Evolutionary conservation across 352 stramenopile species (phyloP), one percentile per base, ranked within the genome.

Genomic region (Phytopythium delawarense): DNA sequence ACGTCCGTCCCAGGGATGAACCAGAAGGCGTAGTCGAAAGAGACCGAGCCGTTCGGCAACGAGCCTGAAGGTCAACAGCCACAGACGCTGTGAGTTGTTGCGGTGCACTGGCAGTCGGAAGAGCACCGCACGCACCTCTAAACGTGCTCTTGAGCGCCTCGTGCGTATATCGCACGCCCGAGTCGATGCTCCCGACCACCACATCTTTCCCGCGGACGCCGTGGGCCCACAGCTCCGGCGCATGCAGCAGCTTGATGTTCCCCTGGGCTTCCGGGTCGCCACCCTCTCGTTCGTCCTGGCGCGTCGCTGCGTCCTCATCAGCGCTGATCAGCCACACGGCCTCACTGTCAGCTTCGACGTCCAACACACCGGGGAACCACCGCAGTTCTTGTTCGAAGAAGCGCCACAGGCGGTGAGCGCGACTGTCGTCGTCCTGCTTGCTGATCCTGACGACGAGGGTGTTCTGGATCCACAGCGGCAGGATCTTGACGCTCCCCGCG

Each of bases 21-120:
- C 82, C 82, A 89, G 48, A 90, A 90, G 11, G 82, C 60, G 59
- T 92, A 90, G 75, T 90, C 82, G 34, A 84, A 88, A 8, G 66
- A 67, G 40, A 84, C 64, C 1, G 64, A 67, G 2, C 63, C 64
- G 21, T 74, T 55, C 9, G 70, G 53, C 28, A 64, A 70, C 16
- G 63, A 72, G 13, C 69, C 62, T 80, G 32, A 21, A 15, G 20
- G 15, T 44, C 28, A 54, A 13, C 46, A 55, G 44, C 25, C 25
- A 54, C 1, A 63, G 34, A 44, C 37, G 57, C 51, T 2, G 23
- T 64, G 28, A n/a, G n/a, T 63, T 16, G 21, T 48, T 52, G 48
- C 48, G 39, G 11, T 11, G 21, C 35, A 16, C 28, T 32, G 5
- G 20, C 13, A 37, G 18, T 9, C 16, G 11, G n/a, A 49, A 23